Base-by-base conservation (phyloP, 352 stramenopile species). In the Phytophthora colocasiae region DNA sequence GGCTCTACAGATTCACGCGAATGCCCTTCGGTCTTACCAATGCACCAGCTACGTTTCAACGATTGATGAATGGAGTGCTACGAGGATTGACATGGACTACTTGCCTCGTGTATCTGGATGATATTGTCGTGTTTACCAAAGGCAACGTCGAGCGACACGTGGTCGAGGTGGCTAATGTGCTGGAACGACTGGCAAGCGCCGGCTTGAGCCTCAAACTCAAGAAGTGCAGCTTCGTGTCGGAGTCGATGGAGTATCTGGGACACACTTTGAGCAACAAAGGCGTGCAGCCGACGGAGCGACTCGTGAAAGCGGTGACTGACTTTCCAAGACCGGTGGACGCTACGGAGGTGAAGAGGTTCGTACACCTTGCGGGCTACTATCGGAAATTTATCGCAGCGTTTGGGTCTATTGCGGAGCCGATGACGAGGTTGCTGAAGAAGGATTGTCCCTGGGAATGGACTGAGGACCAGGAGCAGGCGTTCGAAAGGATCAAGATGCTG, bases 1-100 rank as follows among this genome's bases (percentile, higher is more conserved):
- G 49, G 1, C 15, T 43, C 0, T 43, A 46, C 11, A 8, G 19
- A 4, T 56, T 38, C 12, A 36, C 8, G 1, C 27, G 49, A 31
- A 56, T 56, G 32, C 32, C 32, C 4, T 56, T 56, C 10, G 49
- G 32, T 4, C 17, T 56, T 3, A 46, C 24, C 7, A 56, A 56
- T n/a, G 49, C 49, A 9, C 49, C 49, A 19, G 4, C 3, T 2
- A 45, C 31, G 10, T 46, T 56, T 14, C 49, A 34, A 12, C 6
- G 32, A 1, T 14, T 46, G 17, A 56, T 39, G 49, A 45, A 56
- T 19, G 17, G 17, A 2, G 49, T 46, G 4, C 32, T 56, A 34
- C 49, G 3, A 46, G 49, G 49, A 32, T 19, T 19, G 19, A 19
- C 19, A 19, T 19, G 19, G 19, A 19, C 19, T 0, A 45, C 4